These are phyloP conservation scores for Pseudocercospora ulei DNA, from an alignment of 2,329 filamentous ascomycete genomes.

Conservation along the genomic window DNA sequence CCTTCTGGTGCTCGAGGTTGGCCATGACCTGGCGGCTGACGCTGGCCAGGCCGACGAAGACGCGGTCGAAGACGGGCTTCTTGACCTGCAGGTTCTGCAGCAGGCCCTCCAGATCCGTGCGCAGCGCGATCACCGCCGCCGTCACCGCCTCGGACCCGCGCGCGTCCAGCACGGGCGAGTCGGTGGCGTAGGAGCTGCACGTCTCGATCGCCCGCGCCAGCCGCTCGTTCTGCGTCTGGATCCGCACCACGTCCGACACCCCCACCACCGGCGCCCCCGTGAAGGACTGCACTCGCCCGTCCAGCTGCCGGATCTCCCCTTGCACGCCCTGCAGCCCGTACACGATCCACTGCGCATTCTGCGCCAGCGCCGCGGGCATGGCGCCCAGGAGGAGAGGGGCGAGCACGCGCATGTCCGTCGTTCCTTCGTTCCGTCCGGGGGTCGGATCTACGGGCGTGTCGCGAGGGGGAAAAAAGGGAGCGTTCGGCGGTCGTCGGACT, in stretches of 20 bases:
- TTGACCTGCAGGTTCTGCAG: background rate
- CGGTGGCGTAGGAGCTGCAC: background rate
- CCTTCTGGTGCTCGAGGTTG: constrained; percentile 11
- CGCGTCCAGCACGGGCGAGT: background rate
- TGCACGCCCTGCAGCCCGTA: constrained; percentile 8
- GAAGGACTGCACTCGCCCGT: constrained; percentile 2
- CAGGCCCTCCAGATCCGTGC: background rate
- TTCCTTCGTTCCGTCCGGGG: background rate
- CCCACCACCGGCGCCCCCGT: constrained; percentile 2
- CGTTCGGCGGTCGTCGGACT: background rate
- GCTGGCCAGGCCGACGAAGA: constrained; percentile 5
- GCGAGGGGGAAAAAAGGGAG: background rate
- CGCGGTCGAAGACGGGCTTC: constrained; percentile 4
- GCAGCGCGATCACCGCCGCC: constrained; percentile 5
- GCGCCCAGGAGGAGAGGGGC: constrained; percentile 2
- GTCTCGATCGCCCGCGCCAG: constrained; percentile 4
- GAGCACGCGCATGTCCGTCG: constrained; percentile 1
- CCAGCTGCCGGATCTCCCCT: background rate
- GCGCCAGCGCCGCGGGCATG: background rate
- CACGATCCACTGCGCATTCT: constrained; percentile 4
- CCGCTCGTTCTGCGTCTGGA: constrained; percentile 6
- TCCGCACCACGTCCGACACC: constrained; percentile 5
- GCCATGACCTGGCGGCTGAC: constrained; percentile 8
- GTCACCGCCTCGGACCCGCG: constrained; percentile 2
- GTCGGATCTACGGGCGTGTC: background rate